Evolutionary conservation across 2,329 filamentous ascomycete genomes (phyloP).

Genomic region (Hypoxylon sp.): DNA sequence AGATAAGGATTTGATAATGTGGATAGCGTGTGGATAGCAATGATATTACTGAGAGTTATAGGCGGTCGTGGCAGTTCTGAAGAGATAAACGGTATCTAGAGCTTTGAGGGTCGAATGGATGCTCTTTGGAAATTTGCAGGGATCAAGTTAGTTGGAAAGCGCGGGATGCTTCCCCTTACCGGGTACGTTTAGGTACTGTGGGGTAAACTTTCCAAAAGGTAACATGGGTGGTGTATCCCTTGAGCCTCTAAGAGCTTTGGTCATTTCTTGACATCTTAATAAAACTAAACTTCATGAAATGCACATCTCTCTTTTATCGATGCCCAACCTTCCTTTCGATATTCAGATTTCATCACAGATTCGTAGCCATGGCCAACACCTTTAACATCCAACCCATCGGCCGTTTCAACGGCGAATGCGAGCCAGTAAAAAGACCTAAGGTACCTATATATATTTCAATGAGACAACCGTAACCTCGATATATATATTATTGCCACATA

Average conservation of each 20-base stretch:
- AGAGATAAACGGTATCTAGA: conserved; percentile 3
- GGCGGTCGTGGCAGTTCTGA: background rate
- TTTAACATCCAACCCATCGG: conserved; percentile 79
- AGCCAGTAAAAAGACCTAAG: conserved; percentile 81
- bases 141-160: conserved; percentile 3
- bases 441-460: conserved; percentile 57
- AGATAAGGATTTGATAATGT: background rate
- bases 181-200: conserved; percentile 24
- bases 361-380: conserved; percentile 39
- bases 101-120: conserved; percentile 12
- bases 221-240: conserved; percentile 17
- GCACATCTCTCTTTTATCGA: background rate
- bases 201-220: conserved; percentile 34
- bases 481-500: background rate
- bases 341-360: background rate
- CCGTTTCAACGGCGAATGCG: conserved; percentile 76
- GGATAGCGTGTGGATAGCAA: background rate
- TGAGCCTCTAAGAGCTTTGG: conserved; percentile 11
- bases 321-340: background rate
- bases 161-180: background rate
- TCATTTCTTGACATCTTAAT: conserved; percentile 1
- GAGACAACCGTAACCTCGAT: background rate
- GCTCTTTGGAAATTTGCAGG: conserved; percentile 9
- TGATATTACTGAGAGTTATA: conserved; percentile 12
- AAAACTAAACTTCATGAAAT: background rate